Conservation (phyloP, 2,329 filamentous ascomycete species). For the Cytospora piceae region DNA sequence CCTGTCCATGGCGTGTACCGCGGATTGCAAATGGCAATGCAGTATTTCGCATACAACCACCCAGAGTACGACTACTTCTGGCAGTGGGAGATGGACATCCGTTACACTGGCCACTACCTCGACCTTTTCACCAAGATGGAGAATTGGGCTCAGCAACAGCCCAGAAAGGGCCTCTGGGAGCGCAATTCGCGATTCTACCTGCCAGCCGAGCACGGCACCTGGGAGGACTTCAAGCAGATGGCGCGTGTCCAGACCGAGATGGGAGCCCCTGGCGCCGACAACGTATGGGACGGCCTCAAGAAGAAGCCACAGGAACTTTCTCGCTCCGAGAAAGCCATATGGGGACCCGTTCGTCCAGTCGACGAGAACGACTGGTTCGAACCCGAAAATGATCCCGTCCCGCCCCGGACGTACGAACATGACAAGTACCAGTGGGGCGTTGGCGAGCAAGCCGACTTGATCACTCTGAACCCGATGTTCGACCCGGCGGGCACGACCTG, state of each 20-base stretch:
- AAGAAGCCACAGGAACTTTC: constrained; percentile 43
- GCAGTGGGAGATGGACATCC: constrained; percentile 95
- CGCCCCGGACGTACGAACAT: constrained; percentile 73
- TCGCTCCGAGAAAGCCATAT: constrained; percentile 67
- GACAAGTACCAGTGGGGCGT: constrained; percentile 88
- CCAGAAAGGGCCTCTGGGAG: constrained; percentile 81
- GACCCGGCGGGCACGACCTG: constrained; percentile 87
- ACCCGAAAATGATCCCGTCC: constrained; percentile 71
- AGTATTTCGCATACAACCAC: constrained; percentile 87
- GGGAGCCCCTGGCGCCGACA: constrained; percentile 66
- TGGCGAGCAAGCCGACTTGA: constrained; percentile 86
- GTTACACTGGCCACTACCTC: constrained; percentile 87
- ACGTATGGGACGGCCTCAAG: constrained; percentile 63
- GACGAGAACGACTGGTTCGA: constrained; percentile 73
- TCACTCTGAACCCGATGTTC: constrained; percentile 90
- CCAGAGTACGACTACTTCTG: constrained; percentile 90
- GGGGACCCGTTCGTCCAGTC: constrained; percentile 78
- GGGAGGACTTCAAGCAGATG: constrained; percentile 81
- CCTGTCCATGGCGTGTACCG: constrained; percentile 92
- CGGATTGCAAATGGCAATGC: constrained; percentile 90
- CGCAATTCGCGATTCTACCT: constrained; percentile 78
- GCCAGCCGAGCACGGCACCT: constrained; percentile 73
- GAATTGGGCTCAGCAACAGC: constrained; percentile 72
- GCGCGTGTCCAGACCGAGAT: constrained; percentile 75
- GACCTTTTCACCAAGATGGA: constrained; percentile 71